Evolutionary conservation across 2,329 filamentous ascomycete genomes (phyloP), one percentile per base, ranked within the genome.

Genomic region (Lojkania enalia): DNA sequence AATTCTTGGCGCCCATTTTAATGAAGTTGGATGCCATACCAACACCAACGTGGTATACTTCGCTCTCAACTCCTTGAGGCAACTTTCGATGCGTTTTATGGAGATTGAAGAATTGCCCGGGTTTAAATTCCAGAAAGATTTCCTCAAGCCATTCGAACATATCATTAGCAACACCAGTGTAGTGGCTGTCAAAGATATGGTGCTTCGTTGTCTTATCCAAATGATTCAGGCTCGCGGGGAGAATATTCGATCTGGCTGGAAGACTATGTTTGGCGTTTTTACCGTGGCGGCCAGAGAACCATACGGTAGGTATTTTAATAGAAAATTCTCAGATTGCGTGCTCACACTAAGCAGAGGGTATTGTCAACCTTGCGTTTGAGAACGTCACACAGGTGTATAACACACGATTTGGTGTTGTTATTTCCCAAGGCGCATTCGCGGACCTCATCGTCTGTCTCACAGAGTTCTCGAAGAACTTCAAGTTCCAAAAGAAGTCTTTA

Each of bases 41-140:
- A 99, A 99, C 72, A 96, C 94, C 11, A 87, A 90, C 5, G 94
- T 99, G 40, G 95, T 99, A 9, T 97, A 95, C 74, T 99, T 99
- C 64, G 94, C 94, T 3, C 79, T 99, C 20, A 95, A 99, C 73
- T 96, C 92, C 2, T 74, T 99, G 33, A 84, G 95, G 30, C 94
- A 99, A 69, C 75, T 99, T 30, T 96, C 92, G 0, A 97, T 99
- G 91, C 87, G 91, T 14, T 99, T 99, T 66, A 88, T 99, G 87
- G 94, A 99, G 71, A 90, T 97, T 49, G 94, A 96, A 67, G 94
- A 99, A 69, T 73, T 99, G 57, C 90, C 94, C 1, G 94, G 95
- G 62, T 99, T 99, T 81, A 97, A 97, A 70, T 99, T 99, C 65
- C 94, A 99, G 62, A 99, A 99, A 69, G 92, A 99, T 67, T 99